Percentiles rank a stretch among this genome's conserved stretches.
These are phyloP conservation scores for Phytophthora colocasiae DNA, from an alignment of 352 stramenopile genomes.

Conservation along the genomic window DNA sequence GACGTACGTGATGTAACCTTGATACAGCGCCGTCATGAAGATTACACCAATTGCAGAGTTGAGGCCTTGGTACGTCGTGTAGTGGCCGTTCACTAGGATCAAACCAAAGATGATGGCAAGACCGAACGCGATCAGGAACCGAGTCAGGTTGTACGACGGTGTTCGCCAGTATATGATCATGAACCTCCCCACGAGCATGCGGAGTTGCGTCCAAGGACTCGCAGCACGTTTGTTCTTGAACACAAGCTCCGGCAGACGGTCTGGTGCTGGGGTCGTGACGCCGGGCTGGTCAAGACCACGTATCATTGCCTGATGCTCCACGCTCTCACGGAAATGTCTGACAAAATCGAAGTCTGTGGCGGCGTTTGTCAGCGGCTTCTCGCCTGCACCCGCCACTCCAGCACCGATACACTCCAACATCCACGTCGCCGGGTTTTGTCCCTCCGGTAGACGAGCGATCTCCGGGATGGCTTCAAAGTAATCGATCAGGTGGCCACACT, in stretches of 20 bases:
- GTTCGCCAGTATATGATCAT: constrained; percentile 23
- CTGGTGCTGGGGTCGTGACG: constrained; percentile 10
- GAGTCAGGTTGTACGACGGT: constrained; percentile 19
- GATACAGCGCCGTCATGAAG: constrained; percentile 78
- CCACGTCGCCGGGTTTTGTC: constrained; percentile 41
- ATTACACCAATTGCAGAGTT: constrained; percentile 58
- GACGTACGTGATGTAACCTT: constrained; percentile 67
- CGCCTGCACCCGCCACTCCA: constrained; percentile 23
- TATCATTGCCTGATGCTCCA: constrained; percentile 3
- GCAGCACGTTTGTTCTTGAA: constrained; percentile 40
- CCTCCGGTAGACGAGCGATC: constrained; percentile 29
- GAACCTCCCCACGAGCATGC: constrained; percentile 34
- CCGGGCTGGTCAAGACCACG: too few relatives aligned
- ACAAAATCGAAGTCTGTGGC: constrained; percentile 25
- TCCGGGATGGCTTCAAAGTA: constrained; percentile 49
- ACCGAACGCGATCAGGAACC: constrained; percentile 1
- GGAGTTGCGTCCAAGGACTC: constrained; percentile 21
- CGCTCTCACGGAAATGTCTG: constrained; percentile 23
- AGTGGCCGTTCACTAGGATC: constrained; percentile 22
- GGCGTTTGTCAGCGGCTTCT: constrained; percentile 14
- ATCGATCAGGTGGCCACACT: constrained; percentile 8
- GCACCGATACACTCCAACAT: constrained; percentile 36
- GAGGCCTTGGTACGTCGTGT: constrained; percentile 34
- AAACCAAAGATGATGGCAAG: constrained; percentile 13
- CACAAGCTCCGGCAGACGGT: constrained; percentile 8